A percentile compares a stretch with the other conserved stretches of the same genome.
These are phyloP conservation scores for Zygoascus tannicola DNA, from an alignment of 805 yeast genomes.

Conservation along the genomic window DNA sequence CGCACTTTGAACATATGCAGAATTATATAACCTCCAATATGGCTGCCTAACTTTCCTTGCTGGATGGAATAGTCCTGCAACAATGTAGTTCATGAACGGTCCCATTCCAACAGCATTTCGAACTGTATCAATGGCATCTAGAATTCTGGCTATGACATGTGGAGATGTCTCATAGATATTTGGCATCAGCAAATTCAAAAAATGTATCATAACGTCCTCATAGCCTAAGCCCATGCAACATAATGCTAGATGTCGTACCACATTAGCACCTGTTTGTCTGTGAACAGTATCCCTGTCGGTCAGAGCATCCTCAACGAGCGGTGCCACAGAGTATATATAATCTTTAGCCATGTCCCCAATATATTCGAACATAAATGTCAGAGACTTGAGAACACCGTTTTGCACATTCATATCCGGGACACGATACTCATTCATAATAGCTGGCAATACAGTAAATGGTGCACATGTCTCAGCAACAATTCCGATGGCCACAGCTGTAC, in stretches of 20 bases:
- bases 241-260: conserved; percentile 70
- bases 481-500: conserved; percentile 96
- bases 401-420: conserved; percentile 90
- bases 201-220: conserved; percentile 78
- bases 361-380: conserved; percentile 88
- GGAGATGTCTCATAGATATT: conserved; percentile 92
- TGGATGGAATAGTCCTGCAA: conserved; percentile 91
- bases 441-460: conserved; percentile 90
- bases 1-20: conserved; percentile 59
- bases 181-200: conserved; percentile 73
- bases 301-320: conserved; percentile 79
- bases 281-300: conserved; percentile 88
- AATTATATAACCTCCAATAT: conserved; percentile 79
- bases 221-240: conserved; percentile 66
- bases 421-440: conserved; percentile 89
- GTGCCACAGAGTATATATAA: conserved; percentile 70
- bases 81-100: conserved; percentile 57
- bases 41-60: conserved; percentile 77
- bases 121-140: conserved; percentile 71
- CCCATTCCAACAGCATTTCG: conserved; percentile 72
- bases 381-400: conserved; percentile 86
- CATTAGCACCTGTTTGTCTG: conserved; percentile 90
- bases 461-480: conserved; percentile 90
- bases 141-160: conserved; percentile 75
- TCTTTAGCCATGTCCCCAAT: conserved; percentile 72